Base-by-base conservation (phyloP, 1,284 basidiomycete genomes). In the Earliella scabrosa region DNA sequence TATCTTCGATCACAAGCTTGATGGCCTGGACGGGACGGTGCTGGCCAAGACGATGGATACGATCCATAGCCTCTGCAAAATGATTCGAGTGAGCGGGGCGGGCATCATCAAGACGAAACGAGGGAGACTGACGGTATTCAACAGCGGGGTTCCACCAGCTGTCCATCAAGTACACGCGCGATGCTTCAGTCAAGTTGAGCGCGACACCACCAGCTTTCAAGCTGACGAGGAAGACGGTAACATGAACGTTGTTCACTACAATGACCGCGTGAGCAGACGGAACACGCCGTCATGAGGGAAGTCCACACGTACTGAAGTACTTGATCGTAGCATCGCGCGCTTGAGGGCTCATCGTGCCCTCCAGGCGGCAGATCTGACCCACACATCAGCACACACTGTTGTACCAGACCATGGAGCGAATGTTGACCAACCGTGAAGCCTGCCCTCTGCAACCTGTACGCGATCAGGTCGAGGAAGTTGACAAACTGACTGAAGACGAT, bases 201-300 rank as follows among this genome's bases (percentile, higher is more conserved):
- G 96, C 95, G 1, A 97, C 95, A 73, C 97, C 96, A 41, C 97
- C 97, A 0, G 97, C 97, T 74, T 98, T 99, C 68, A 99, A 73
- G 66, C 88, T 90, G 63, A 99, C 95, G 34, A 99, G 83, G 80
- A 99, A 99, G 13, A 99, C 93, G 4, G 95, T 98, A 38, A 98
- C 94, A 56, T 94, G 86, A 2, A 95, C 88, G 65, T 94, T 98
- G 68, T 91, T 92, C 91, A 95, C 91, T 93, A 50, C 1, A 34
- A 45, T 2, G n/a, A 20, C 11, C 20, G 16, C 1, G 23, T 64
- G 18, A 63, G 54, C 16, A 39, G 35, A 49, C 34, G 32, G 32
- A 5, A 14, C n/a, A n/a, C n/a, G n/a, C n/a, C n/a, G n/a, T n/a
- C n/a, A n/a, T n/a, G n/a, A n/a, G n/a, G n/a, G n/a, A n/a, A n/a